A percentile compares a stretch with the other conserved stretches of the same genome.
Conservation (phyloP, 768 basidiomycete species). For the Dacryopinax primogenitus region DNA sequence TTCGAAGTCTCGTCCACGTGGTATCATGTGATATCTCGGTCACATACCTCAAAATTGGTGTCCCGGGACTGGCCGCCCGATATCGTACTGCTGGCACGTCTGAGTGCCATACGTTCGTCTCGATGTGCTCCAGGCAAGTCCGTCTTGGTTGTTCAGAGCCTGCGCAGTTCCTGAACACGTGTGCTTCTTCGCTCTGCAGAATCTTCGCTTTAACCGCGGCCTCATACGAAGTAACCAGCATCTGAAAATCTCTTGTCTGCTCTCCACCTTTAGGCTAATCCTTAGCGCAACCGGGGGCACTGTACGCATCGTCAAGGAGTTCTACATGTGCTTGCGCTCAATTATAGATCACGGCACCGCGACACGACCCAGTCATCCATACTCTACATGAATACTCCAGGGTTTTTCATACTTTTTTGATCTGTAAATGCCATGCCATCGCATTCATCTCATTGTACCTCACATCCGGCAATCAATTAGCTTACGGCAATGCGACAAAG, state of each 20-base stretch:
- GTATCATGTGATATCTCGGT: too few relatives aligned
- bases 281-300: neutral
- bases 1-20: too few relatives aligned
- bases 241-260: too few relatives aligned
- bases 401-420: neutral
- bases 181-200: neutral
- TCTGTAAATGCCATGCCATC: neutral
- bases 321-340: neutral
- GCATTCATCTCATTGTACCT: neutral
- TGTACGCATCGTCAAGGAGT: neutral
- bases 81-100: too few relatives aligned
- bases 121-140: too few relatives aligned
- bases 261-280: neutral
- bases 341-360: neutral
- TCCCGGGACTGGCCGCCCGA: too few relatives aligned
- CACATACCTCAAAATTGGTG: too few relatives aligned
- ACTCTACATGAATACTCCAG: neutral
- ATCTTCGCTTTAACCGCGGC: neutral
- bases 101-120: too few relatives aligned
- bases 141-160: neutral
- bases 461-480: neutral
- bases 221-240: neutral
- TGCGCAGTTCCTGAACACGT: neutral
- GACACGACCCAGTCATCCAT: neutral
- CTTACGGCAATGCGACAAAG: neutral